phyloP scores from a whole-genome alignment of 441 rosid species.

The Erodium moschatum region DNA sequence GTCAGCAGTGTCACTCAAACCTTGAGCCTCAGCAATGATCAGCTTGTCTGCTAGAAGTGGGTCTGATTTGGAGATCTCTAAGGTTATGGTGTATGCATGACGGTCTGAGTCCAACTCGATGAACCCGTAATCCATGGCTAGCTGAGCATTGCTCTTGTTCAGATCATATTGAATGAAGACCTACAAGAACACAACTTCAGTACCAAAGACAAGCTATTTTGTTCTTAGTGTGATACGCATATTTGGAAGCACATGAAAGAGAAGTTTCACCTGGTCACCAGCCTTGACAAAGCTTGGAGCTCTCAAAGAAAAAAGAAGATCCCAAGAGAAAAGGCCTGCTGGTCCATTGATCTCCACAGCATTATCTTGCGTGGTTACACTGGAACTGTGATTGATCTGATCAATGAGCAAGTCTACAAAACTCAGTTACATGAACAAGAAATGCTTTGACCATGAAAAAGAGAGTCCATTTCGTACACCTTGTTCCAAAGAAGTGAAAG shows the following conservation, averaged over 20 bases:
- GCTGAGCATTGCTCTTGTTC: slow-evolving; percentile 75
- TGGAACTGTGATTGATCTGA: slow-evolving; percentile 81
- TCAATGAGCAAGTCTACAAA: slow-evolving; percentile 9
- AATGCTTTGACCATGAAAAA: too few relatives aligned
- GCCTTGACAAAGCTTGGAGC: slow-evolving; percentile 70
- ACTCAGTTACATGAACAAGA: not conserved
- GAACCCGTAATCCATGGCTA: slow-evolving; percentile 87
- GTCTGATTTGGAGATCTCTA: slow-evolving; percentile 59
- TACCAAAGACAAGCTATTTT: too few relatives aligned
- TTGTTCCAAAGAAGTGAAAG: too few relatives aligned
- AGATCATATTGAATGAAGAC: slow-evolving; percentile 74
- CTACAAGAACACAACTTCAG: slow-evolving; percentile 27
- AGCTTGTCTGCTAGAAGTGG: slow-evolving; percentile 70
- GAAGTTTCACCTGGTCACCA: slow-evolving; percentile 68
- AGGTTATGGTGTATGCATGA: slow-evolving; percentile 57
- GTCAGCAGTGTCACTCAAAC: slow-evolving; percentile 49
- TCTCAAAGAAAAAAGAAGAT: slow-evolving; percentile 69
- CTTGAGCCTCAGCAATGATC: slow-evolving; percentile 69
- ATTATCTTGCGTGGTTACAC: slow-evolving; percentile 58
- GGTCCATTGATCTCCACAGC: slow-evolving; percentile 84
- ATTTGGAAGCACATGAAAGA: not conserved
- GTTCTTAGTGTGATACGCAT: too few relatives aligned
- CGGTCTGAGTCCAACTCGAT: slow-evolving; percentile 54
- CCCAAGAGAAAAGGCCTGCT: slow-evolving; percentile 82
- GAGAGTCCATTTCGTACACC: too few relatives aligned